Evolutionary conservation across 176 grass and related monocot species (phyloP).

Genomic region (Otatea glauca): DNA sequence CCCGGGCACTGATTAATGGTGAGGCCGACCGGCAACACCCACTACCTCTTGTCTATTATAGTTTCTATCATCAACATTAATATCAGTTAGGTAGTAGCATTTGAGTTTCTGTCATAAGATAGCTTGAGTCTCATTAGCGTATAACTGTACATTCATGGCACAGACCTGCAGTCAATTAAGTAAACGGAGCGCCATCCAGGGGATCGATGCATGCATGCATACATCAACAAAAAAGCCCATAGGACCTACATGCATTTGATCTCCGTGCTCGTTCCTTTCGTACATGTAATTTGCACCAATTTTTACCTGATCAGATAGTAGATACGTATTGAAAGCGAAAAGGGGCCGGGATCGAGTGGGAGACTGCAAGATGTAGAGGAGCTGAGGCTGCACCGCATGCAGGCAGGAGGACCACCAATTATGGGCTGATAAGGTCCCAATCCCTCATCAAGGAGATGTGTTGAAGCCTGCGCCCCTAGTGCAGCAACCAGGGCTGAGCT

Average conservation of each 20-base stretch:
- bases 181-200: neutral
- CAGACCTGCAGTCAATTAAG: neutral
- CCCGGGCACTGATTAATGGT: neutral
- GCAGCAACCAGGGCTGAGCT: constrained; percentile 8
- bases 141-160: neutral
- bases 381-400: neutral
- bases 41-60: neutral
- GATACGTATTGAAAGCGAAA: neutral
- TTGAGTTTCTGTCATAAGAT: neutral
- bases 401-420: constrained; percentile 39
- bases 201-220: neutral
- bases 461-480: constrained; percentile 33
- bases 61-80: constrained; percentile 5
- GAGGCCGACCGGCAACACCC: neutral
- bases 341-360: neutral
- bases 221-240: too few species aligned
- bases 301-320: constrained; percentile 7
- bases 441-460: constrained; percentile 34
- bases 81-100: neutral
- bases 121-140: neutral
- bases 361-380: neutral
- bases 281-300: neutral
- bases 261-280: neutral
- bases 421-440: constrained; percentile 33
- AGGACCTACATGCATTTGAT: neutral